These are phyloP conservation scores for Moesziomyces sp. DNA, from an alignment of 1,284 basidiomycete genomes.

Conservation along the genomic window DNA sequence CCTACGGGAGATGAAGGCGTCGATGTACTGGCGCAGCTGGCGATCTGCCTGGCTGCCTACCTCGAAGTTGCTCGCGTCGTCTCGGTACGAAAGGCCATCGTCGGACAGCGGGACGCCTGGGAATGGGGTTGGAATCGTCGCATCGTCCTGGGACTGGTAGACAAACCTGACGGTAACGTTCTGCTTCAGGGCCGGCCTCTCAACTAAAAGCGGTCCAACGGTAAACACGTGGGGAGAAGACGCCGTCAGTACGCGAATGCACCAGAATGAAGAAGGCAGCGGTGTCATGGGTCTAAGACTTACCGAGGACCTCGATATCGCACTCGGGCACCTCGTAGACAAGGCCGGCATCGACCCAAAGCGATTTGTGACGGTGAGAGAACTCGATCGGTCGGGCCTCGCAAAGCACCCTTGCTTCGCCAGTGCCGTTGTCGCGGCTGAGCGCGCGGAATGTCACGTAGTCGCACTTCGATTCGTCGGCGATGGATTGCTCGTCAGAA, in stretches of 20 bases:
- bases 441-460: not conserved
- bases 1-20: not conserved
- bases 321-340: not conserved
- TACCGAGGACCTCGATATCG: constrained; percentile 9
- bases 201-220: not conserved
- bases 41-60: constrained; percentile 10
- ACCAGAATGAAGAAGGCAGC: not conserved
- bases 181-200: constrained; percentile 3
- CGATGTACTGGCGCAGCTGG: constrained; percentile 1
- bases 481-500: too few relatives aligned
- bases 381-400: constrained; percentile 1
- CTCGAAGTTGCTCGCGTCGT: not conserved
- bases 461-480: not conserved
- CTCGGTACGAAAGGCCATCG: not conserved
- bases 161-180: constrained; percentile 4
- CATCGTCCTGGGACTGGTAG: not conserved
- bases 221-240: not conserved
- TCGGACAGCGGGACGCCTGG: constrained; percentile 4
- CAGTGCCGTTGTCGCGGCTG: not conserved
- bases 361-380: not conserved
- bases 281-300: not conserved
- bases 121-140: not conserved
- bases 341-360: constrained; percentile 17
- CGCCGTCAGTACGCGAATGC: not conserved
- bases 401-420: not conserved